Conservation (phyloP, 257 asterid species). For the Ajuga chamaepitys region DNA sequence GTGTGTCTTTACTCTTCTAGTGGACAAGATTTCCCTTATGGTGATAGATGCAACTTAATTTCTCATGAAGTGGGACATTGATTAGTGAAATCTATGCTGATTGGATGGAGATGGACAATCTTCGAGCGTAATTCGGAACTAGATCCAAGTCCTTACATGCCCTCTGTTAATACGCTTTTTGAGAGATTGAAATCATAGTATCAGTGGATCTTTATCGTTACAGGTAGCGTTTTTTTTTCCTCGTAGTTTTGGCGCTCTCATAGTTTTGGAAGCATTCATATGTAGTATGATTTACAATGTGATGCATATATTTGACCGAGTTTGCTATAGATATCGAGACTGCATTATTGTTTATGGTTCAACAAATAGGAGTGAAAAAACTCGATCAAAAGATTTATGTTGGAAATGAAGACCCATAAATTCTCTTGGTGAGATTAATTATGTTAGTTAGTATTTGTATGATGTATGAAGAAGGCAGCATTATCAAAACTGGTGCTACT, state of each 20-base stretch:
- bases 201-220: background rate
- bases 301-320: background rate
- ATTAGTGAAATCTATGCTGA: conserved; percentile 42
- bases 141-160: background rate
- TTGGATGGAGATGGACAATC: conserved; percentile 30
- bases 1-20: conserved; percentile 12
- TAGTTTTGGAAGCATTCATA: conserved; percentile 6
- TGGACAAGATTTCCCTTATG: conserved; percentile 37
- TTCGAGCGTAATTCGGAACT: conserved; percentile 1
- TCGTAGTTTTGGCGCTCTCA: background rate
- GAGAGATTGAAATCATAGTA: background rate
- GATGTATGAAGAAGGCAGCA: too few species aligned
- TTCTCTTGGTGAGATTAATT: too few species aligned
- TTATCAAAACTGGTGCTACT: too few species aligned
- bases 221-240: background rate
- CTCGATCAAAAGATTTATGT: too few species aligned
- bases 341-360: too few species aligned
- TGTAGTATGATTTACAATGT: background rate
- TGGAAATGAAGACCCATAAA: too few species aligned
- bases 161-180: background rate
- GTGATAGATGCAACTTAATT: conserved; percentile 20
- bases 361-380: too few species aligned
- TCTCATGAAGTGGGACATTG: conserved; percentile 20
- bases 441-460: too few species aligned
- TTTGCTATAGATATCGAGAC: too few species aligned